These are phyloP conservation scores for Neobulgaria alba DNA, from an alignment of 2,329 filamentous ascomycete species.

Conservation along the genomic window DNA sequence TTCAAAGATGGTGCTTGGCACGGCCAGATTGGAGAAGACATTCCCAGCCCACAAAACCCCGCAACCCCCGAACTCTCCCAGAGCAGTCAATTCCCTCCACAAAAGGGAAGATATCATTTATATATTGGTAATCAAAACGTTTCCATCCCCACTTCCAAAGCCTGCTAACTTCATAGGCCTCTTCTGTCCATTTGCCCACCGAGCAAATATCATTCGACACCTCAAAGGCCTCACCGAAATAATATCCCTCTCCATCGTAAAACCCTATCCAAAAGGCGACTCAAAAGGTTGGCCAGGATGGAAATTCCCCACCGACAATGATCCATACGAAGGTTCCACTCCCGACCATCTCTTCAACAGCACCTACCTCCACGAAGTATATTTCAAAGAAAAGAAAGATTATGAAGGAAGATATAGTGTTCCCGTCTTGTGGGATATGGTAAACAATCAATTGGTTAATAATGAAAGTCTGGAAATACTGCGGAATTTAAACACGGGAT, in stretches of 20 bases:
- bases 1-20: conserved; percentile 22
- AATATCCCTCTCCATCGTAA: conserved; percentile 41
- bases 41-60: too few species aligned
- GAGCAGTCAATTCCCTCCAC: conserved; percentile 52
- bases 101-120: conserved; percentile 85
- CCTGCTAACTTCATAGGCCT: conserved; percentile 34
- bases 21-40: conserved; percentile 13
- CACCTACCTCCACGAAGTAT: conserved; percentile 56
- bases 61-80: too few species aligned
- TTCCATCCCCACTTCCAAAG: neutral
- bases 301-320: conserved; percentile 52
- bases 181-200: conserved; percentile 50
- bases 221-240: conserved; percentile 86
- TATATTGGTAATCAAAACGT: conserved; percentile 57
- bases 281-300: conserved; percentile 57
- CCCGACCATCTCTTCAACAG: conserved; percentile 51
- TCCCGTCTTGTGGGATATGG: conserved; percentile 56
- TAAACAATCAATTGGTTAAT: conserved; percentile 60
- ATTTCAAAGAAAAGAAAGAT: conserved; percentile 53
- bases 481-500: conserved; percentile 62
- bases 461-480: conserved; percentile 78
- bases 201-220: conserved; percentile 76
- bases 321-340: conserved; percentile 53
- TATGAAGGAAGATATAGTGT: conserved; percentile 62
- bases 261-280: conserved; percentile 58